Conservation (phyloP, 2,329 filamentous ascomycete genomes). For the Phaeoacremonium minimum region DNA sequence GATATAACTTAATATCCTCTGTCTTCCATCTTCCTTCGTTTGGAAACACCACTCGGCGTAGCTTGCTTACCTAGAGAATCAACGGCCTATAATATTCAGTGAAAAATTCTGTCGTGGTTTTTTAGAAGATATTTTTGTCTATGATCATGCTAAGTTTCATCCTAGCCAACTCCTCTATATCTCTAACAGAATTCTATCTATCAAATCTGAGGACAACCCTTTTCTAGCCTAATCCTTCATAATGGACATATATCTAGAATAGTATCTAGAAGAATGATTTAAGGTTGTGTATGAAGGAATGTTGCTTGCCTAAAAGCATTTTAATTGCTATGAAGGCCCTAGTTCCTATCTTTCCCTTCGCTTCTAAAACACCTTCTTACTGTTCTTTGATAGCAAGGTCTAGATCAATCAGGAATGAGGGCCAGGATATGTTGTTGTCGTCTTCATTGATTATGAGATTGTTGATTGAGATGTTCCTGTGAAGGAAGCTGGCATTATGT, state of each 20-base stretch:
- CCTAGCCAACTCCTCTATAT: conserved; percentile 8
- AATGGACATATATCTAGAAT: conserved; percentile 41
- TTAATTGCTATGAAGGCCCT: conserved; percentile 42
- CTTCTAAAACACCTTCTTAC: conserved; percentile 26
- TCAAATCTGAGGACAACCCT: conserved; percentile 20
- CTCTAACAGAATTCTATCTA: conserved; percentile 28
- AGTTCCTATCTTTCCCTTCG: conserved; percentile 36
- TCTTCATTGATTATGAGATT: conserved; percentile 37
- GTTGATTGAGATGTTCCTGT: conserved; percentile 20
- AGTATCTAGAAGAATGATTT: conserved; percentile 45
- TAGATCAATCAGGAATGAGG: conserved; percentile 36
- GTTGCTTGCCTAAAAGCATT: conserved; percentile 30
- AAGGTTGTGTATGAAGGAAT: conserved; percentile 41
- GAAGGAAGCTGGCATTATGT: conserved; percentile 22
- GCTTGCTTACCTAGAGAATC: conserved; percentile 1
- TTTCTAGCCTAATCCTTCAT: conserved; percentile 17
- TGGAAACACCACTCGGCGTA: conserved; percentile 3
- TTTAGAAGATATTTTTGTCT: conserved; percentile 10
- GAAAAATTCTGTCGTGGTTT: neutral
- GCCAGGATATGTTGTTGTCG: conserved; percentile 28
- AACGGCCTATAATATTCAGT: conserved; percentile 1
- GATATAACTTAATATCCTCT: no score
- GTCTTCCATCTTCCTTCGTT: no score
- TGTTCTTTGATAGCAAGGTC: conserved; percentile 27
- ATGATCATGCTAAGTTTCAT: conserved; percentile 17